Evolutionary conservation across 805 yeast genomes (phyloP), one percentile per base, ranked within the genome.

Genomic region (Starmerella apis): DNA sequence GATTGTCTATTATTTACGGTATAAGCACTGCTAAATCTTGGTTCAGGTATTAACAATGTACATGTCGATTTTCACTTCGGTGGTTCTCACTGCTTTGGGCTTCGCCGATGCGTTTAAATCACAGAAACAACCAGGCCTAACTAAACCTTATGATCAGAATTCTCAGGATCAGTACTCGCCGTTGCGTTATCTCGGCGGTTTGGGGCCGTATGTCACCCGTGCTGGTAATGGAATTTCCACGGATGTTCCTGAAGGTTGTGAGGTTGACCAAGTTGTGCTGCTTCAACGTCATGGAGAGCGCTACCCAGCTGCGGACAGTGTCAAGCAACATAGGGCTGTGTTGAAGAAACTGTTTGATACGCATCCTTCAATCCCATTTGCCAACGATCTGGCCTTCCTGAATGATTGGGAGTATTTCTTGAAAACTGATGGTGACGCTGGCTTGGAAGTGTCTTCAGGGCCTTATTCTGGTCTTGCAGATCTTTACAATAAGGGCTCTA

Each of bases 221-320:
- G 66, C 68, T 4, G 80, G 79, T 0, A 67, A 56, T 51, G 80
- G 80, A 5, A 72, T 77, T 32, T 65, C 71, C 16, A 63, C 72
- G 28, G 75, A 70, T 8, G 61, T 68, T 1, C 81, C 81, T 6
- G 61, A 53, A 1, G 69, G 70, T 25, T 76, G 79, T 57, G 59
- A 63, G 0, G 63, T 75, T 30, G 73, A 73, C 47, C 80, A 76
- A 56, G 79, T 74, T 3, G 76, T 73, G 52, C 57, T 73, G 52
- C 52, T 71, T 37, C 68, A 71, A 50, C 71, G 81, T 59, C 81
- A 76, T 52, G 80, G 80, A 6, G 80, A 75, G 56, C 66, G 81
- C 49, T 76, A 64, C 56, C 76, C 72, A 9, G 61, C 64, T 2
- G 31, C 46, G 3, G 43, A 33, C 10, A 37, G 43, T 2, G 38